Conservation (phyloP, 129 eudicot genomes). For the Flaveria bidentis region DNA sequence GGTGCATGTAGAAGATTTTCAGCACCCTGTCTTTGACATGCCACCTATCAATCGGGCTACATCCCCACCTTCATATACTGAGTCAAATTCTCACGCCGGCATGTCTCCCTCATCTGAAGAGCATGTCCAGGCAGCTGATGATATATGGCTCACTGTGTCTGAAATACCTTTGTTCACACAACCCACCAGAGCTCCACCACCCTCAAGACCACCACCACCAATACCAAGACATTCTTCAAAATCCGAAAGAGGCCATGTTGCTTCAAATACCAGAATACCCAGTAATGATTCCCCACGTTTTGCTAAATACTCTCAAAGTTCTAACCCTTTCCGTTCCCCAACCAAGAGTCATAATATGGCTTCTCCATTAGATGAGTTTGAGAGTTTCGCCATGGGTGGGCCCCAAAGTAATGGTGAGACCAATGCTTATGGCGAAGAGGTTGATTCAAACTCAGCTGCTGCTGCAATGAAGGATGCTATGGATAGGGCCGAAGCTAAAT, state of each 20-base stretch:
- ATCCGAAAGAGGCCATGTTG: conserved; percentile 53
- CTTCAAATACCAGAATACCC: conserved; percentile 49
- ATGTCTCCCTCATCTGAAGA: conserved; percentile 61
- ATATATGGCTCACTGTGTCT: conserved; percentile 87
- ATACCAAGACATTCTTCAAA: conserved; percentile 62
- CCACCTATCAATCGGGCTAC: conserved; percentile 57
- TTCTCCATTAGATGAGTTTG: conserved; percentile 77
- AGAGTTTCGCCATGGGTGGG: conserved; percentile 71
- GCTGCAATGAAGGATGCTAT: conserved; percentile 98
- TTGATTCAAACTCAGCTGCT: conserved; percentile 65
- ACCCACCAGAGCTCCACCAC: conserved; percentile 92
- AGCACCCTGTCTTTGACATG: conserved; percentile 60
- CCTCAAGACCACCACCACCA: conserved; percentile 97
- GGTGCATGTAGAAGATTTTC: conserved; percentile 53
- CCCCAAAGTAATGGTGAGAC: conserved; percentile 42
- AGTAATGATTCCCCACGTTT: conserved; percentile 50
- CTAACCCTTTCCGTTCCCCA: conserved; percentile 43
- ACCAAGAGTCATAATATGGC: conserved; percentile 44
- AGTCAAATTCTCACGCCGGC: conserved; percentile 51
- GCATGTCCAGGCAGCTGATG: conserved; percentile 50
- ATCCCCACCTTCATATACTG: conserved; percentile 63
- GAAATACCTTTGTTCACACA: conserved; percentile 93
- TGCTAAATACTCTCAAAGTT: conserved; percentile 55
- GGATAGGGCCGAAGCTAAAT: conserved; percentile 96
- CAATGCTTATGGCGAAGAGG: conserved; percentile 50